These are phyloP conservation scores for Wickerhamiella hasegawae DNA, from an alignment of 805 yeast genomes.

Conservation along the genomic window DNA sequence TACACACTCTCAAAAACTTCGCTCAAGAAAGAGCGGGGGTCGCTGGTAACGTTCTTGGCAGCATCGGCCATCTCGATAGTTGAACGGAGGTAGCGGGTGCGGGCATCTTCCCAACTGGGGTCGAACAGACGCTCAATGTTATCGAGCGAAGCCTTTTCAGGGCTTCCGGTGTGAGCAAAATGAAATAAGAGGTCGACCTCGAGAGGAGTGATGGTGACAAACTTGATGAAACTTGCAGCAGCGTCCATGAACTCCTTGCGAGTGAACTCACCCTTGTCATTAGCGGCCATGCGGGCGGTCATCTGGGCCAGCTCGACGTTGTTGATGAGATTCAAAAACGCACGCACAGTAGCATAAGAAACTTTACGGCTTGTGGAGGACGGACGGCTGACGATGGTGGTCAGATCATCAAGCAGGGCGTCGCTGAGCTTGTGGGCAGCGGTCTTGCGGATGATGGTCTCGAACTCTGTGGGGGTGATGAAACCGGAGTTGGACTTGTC, in stretches of 20 bases:
- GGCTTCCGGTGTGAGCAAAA: conserved; percentile 16
- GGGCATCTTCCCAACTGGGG: conserved; percentile 28
- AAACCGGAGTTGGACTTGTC: conserved; percentile 24
- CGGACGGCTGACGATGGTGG: conserved; percentile 23
- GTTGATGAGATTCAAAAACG: conserved; percentile 27
- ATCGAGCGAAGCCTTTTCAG: conserved; percentile 17
- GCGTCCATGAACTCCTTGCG: conserved; percentile 24
- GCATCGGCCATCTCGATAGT: conserved; percentile 22
- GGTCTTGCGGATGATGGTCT: conserved; percentile 22
- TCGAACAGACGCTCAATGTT: conserved; percentile 27
- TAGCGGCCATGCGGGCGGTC: conserved; percentile 20
- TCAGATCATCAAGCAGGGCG: conserved; percentile 23
- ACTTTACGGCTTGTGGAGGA: conserved; percentile 19
- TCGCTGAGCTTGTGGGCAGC: conserved; percentile 28
- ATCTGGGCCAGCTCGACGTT: conserved; percentile 27
- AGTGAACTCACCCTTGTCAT: conserved; percentile 23
- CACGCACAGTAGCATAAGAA: conserved; percentile 28
- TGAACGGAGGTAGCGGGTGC: conserved; percentile 19
- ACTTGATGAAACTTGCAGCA: conserved; percentile 26
- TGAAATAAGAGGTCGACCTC: conserved; percentile 29
- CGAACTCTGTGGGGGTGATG: conserved; percentile 27
- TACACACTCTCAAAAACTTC: conserved; percentile 69
- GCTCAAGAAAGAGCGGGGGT: conserved; percentile 30
- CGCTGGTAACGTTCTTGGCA: conserved; percentile 25
- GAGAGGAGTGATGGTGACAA: conserved; percentile 27